phyloP scores from a whole-genome alignment of 1,284 basidiomycete species.

The Hortiboletus rubellus region DNA sequence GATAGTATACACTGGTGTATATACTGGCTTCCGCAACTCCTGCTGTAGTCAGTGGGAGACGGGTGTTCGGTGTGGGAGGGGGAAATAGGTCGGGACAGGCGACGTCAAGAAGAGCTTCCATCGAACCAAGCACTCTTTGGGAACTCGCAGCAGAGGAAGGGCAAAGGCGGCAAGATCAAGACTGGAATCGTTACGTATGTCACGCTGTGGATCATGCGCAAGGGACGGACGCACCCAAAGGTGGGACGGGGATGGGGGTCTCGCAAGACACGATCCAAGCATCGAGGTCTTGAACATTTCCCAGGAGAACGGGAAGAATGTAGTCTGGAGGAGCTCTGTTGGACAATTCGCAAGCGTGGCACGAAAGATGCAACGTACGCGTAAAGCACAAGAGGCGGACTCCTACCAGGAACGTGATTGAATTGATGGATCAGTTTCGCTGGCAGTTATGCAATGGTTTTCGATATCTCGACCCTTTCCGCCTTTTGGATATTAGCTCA shows the following conservation, averaged over 20 bases:
- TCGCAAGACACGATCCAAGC: not conserved
- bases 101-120: not conserved
- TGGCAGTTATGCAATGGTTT: not conserved
- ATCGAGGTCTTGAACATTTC: not conserved
- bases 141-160: not conserved
- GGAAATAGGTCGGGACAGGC: not conserved
- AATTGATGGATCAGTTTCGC: not conserved
- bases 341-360: not conserved
- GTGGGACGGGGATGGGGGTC: not conserved
- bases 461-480: not conserved
- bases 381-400: too few species aligned
- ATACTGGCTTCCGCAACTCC: constrained; percentile 4
- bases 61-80: not conserved
- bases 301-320: not conserved
- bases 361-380: not conserved
- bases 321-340: not conserved
- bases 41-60: not conserved
- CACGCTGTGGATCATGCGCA: too few species aligned
- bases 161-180: not conserved
- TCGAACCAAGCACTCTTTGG: not conserved
- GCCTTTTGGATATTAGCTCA: not conserved
- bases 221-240: constrained; percentile 3
- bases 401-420: not conserved
- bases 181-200: not conserved
- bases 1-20: not conserved